phyloP scores from a whole-genome alignment of 1,139 yeast species.

The Scheffersomyces segobiensis region DNA sequence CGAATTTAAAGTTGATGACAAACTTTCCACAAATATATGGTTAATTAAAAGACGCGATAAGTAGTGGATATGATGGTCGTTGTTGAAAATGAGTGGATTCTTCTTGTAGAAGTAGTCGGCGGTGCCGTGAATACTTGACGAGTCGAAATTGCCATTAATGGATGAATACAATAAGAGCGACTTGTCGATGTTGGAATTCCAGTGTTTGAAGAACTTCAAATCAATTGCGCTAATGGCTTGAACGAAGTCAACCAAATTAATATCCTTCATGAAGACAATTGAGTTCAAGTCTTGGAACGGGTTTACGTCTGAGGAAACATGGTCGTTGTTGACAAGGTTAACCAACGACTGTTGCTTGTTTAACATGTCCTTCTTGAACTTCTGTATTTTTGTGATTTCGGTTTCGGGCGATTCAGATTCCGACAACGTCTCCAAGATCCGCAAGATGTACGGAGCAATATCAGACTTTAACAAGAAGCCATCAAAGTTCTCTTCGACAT shows the following conservation, averaged over 20 bases:
- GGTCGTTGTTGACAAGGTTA: conserved; percentile 24
- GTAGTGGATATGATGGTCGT: conserved; percentile 69
- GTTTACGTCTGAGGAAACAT: conserved; percentile 11
- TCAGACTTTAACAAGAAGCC: conserved; percentile 44
- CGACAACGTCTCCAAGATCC: conserved; percentile 31
- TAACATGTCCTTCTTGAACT: conserved; percentile 35
- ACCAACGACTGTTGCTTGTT: conserved; percentile 37
- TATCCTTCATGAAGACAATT: conserved; percentile 37
- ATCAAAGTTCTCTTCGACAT: conserved; percentile 34
- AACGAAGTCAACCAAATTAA: conserved; percentile 53
- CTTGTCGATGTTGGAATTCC: conserved; percentile 72
- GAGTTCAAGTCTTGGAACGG: conserved; percentile 38
- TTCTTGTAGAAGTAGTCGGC: conserved; percentile 39
- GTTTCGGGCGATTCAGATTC: conserved; percentile 5
- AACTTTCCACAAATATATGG: conserved; percentile 62
- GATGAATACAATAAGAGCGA: conserved; percentile 38
- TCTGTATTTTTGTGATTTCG: conserved; percentile 12
- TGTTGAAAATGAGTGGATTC: conserved; percentile 62
- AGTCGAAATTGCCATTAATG: conserved; percentile 17
- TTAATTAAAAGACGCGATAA: conserved; percentile 69
- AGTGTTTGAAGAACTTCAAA: conserved; percentile 52
- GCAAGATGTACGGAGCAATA: conserved; percentile 40
- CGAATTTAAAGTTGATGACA: conserved; percentile 9
- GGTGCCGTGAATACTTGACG: conserved; percentile 1
- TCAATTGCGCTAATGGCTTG: conserved; percentile 59